phyloP scores from a whole-genome alignment of 768 basidiomycete genomes.

The Brasilioporus rufonigricans region DNA sequence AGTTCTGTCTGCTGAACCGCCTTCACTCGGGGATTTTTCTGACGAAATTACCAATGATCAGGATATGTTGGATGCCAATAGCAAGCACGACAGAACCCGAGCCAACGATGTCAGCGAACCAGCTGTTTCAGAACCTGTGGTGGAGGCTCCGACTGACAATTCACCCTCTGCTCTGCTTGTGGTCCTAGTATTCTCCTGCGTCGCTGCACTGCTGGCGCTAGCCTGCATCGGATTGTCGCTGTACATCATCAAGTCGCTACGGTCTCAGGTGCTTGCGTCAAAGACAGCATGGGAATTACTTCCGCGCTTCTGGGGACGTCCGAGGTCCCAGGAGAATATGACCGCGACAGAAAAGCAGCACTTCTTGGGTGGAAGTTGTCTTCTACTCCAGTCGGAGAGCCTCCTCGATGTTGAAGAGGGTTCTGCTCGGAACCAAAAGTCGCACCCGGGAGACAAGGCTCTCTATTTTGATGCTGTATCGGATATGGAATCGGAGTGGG shows the following conservation, averaged over 20 bases:
- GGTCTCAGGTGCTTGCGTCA: slow-evolving; percentile 20
- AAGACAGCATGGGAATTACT: slow-evolving; percentile 24
- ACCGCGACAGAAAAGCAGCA: neutral
- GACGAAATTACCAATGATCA: slow-evolving; percentile 22
- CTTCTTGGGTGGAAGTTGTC: neutral
- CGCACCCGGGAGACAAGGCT: slow-evolving; percentile 1
- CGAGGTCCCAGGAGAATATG: neutral
- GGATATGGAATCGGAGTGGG: slow-evolving; percentile 25
- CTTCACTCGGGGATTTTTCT: slow-evolving; percentile 21
- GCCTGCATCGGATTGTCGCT: slow-evolving; percentile 21
- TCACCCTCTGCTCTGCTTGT: slow-evolving; percentile 7
- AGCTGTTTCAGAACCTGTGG: neutral
- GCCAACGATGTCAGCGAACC: neutral
- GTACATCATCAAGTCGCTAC: slow-evolving; percentile 21
- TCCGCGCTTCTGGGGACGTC: slow-evolving; percentile 13
- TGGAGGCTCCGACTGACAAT: neutral
- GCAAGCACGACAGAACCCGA: neutral
- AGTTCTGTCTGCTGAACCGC: slow-evolving; percentile 4
- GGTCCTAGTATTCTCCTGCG: slow-evolving; percentile 27
- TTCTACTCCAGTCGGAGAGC: neutral
- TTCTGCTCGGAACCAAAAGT: neutral
- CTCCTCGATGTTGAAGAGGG: slow-evolving; percentile 5
- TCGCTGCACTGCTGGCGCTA: slow-evolving; percentile 23
- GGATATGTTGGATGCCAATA: slow-evolving; percentile 22
- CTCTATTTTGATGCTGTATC: slow-evolving; percentile 10